phyloP scores from a whole-genome alignment of 2,329 filamentous ascomycete genomes.

The Cercospora canescens region DNA sequence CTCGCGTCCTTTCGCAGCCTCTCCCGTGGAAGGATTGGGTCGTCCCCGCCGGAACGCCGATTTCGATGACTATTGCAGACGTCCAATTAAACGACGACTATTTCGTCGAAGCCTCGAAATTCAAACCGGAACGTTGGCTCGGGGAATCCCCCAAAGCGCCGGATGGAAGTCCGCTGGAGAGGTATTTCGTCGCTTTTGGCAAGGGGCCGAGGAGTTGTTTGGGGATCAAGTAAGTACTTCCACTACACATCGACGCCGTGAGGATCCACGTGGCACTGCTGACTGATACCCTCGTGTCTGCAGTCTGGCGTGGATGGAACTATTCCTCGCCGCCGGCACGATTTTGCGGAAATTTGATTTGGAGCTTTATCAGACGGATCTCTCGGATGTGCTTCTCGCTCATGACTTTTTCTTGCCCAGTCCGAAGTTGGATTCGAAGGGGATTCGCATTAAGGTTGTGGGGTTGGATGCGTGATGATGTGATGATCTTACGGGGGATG shows the following conservation, averaged over 20 bases:
- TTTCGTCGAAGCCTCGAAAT: slow-evolving; percentile 34
- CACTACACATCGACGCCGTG: neutral
- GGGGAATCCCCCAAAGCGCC: slow-evolving; percentile 22
- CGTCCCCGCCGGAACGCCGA: slow-evolving; percentile 29
- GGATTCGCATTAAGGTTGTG: slow-evolving; percentile 21
- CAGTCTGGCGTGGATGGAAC: slow-evolving; percentile 29
- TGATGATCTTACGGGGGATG: neutral
- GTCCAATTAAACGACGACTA: slow-evolving; percentile 36
- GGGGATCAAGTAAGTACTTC: slow-evolving; percentile 23
- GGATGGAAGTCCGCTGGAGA: slow-evolving; percentile 27
- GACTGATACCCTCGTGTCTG: neutral
- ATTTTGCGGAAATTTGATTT: slow-evolving; percentile 25
- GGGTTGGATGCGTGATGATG: neutral
- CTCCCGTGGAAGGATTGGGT: slow-evolving; percentile 22
- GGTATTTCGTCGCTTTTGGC: slow-evolving; percentile 40
- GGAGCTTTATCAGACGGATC: slow-evolving; percentile 24
- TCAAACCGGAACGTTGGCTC: slow-evolving; percentile 40
- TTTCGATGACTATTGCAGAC: slow-evolving; percentile 34
- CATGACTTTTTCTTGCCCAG: slow-evolving; percentile 27
- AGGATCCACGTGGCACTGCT: neutral
- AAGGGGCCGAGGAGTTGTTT: slow-evolving; percentile 37
- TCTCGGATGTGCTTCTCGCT: slow-evolving; percentile 19
- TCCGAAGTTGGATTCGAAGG: slow-evolving; percentile 26
- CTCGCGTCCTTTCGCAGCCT: slow-evolving; percentile 21
- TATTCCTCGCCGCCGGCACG: slow-evolving; percentile 24